Evolutionary conservation across 164 flowering plant species (phyloP), one percentile per base, ranked within the genome.

Genomic region (Berberis thunbergii): DNA sequence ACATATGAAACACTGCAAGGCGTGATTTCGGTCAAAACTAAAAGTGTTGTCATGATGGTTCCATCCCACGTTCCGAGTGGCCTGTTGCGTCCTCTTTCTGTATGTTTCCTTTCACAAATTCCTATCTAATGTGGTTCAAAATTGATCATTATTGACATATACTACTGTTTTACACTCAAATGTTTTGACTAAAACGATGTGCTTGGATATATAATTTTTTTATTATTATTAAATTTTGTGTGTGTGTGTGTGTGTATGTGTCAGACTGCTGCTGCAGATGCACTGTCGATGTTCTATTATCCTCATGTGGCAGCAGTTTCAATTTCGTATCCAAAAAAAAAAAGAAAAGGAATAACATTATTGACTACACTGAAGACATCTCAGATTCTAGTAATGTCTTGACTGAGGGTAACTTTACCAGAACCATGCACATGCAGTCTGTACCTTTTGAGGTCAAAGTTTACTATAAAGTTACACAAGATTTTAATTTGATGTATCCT

Each of bases 291-390:
- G 71, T 82, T 94, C 59, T 83, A 84, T 63, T 88, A 94, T 70
- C 97, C 98, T 44, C 98, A 97, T 44, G 96, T 94, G 67, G 97
- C 98, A 63, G 90, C 89, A 59, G 96, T 94, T 66, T 75, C 96
- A 44, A 64, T 94, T 58, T 91, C 97, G 49, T 94, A 94, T 73
- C 89, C 97, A 42, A 76, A 26, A 26, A 26, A 26, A 26, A 26
- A 26, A 26, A 26, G 0, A 26, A 26, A 26, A 26, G 26, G 26
- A 26, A 26, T 26, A 26, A 26, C 26, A 26, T 26, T 26, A 26
- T 26, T 26, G 26, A 26, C 26, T 26, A 26, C 26, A 26, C 26
- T 26, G 26, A 26, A 26, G 26, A 26, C 26, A 26, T 26, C 26
- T 26, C 26, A 26, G 26, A 26, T 26, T 26, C 26, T 26, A 26